Base-by-base conservation (phyloP, 345 rosid genomes). In the Cardamine chenopodiifolia region DNA sequence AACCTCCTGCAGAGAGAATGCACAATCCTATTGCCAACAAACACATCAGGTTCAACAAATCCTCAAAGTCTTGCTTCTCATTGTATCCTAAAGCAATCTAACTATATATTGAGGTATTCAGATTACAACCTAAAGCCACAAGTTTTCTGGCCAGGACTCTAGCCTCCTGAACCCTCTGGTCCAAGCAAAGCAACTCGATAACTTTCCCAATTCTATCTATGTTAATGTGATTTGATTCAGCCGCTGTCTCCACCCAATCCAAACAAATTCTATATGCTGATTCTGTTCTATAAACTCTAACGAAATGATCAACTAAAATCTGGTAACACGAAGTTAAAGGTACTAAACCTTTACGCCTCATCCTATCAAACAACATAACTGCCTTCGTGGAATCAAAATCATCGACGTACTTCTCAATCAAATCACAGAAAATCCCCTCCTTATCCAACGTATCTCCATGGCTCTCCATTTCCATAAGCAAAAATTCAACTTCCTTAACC, bases 51-150 rank as follows among this genome's bases (percentile, higher is more conserved):
- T 34, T 76, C 39, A 84, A 52, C 61, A 83, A 61, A 83, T 93
- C 96, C 71, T 88, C 93, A 73, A 87, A 93, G 62, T 93, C 91
- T 58, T 84, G 85, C 83, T 88, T 90, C 74, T 86, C 83, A 68
- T 86, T 82, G 68, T 89, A 90, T 9, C 87, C 91, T 72, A 62
- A 60, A 52, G 85, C 79, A 72, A 90, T 86, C 62, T 83, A 82
- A 66, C 87, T 78, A 34, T 84, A 47, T 62, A 82, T 71, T 8
- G 67, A 72, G 65, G 66, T 64, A 72, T 80, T 76, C 39, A 82
- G 81, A 77, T 70, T 63, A 79, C 82, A 83, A 40, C 87, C 88
- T 37, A 80, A 78, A 73, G 74, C 78, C 67, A 57, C 70, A 42
- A 81, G 79, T 86, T 85, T 87, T 82, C 83, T 86, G 45, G 84